These are phyloP conservation scores for Symbiodinium natans DNA, from an alignment of 73 alveolate species.

Conservation along the genomic window DNA sequence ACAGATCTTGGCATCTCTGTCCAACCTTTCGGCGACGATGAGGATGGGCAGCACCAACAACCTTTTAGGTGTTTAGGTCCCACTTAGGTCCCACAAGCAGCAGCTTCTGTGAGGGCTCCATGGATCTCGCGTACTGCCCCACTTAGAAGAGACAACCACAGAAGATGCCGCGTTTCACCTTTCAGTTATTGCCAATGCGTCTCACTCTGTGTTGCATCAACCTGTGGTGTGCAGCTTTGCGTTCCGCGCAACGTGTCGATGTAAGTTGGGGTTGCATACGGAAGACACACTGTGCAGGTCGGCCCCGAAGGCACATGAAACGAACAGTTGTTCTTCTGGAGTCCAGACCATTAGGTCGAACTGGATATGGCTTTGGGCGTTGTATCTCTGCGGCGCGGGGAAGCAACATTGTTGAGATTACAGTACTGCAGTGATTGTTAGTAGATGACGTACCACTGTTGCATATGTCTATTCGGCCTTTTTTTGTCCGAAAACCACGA, in stretches of 20 bases:
- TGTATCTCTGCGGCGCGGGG: not conserved
- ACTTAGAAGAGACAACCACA: not conserved
- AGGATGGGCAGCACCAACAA: conserved; percentile 15
- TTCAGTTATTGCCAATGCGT: not conserved
- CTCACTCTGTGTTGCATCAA: not conserved
- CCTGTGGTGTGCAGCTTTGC: not conserved
- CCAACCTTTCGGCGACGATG: conserved; percentile 12
- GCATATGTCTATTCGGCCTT: no score
- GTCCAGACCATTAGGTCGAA: not conserved
- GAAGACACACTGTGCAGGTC: no score
- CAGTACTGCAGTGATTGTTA: no score
- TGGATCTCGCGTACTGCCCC: not conserved
- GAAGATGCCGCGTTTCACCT: not conserved
- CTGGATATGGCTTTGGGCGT: not conserved
- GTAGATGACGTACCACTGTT: no score
- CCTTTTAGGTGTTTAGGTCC: not conserved
- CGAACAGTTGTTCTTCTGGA: no score
- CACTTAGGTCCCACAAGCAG: not conserved
- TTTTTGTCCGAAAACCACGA: no score
- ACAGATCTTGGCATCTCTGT: not conserved
- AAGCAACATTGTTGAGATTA: no score
- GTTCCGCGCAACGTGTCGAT: not conserved
- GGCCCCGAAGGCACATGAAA: no score
- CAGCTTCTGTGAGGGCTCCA: not conserved
- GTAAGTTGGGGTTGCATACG: no score